These are phyloP conservation scores for Melaleuca alternifolia DNA, from an alignment of 345 rosid genomes.

Conservation along the genomic window DNA sequence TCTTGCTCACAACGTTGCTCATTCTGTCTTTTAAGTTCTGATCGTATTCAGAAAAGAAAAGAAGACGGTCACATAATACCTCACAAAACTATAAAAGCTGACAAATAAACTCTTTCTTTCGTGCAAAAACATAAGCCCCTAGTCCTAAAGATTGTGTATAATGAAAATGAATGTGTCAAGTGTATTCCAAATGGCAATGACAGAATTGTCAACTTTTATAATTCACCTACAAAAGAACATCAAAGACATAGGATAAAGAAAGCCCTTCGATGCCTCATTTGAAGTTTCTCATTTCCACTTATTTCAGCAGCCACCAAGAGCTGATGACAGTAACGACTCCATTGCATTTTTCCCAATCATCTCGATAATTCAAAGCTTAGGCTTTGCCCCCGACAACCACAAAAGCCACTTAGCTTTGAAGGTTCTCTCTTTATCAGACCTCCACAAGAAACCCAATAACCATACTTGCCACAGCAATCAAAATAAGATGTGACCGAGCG, in stretches of 20 bases:
- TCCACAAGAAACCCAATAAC: not conserved
- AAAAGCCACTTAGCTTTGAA: not conserved
- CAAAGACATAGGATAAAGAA: not conserved
- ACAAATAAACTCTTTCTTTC: not conserved
- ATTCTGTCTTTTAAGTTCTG: slow-evolving; percentile 75
- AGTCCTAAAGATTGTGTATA: not conserved
- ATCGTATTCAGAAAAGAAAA: not conserved
- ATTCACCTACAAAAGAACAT: not conserved
- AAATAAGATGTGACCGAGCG: not conserved
- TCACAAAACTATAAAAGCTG: not conserved
- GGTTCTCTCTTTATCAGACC: not conserved
- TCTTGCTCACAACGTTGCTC: slow-evolving; percentile 84
- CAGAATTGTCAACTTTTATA: not conserved
- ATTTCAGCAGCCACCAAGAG: not conserved
- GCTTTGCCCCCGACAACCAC: not conserved
- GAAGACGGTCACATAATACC: not conserved
- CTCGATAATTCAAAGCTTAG: not conserved
- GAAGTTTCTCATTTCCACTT: not conserved
- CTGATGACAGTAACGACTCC: not conserved
- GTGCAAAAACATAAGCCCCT: not conserved
- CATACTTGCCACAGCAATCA: not conserved
- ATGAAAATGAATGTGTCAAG: not conserved
- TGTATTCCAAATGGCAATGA: not conserved
- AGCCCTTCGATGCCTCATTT: not conserved
- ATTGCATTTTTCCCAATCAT: not conserved